phyloP scores from a whole-genome alignment of 2,329 filamentous ascomycete genomes.

The Fusarium xyrophilum region DNA sequence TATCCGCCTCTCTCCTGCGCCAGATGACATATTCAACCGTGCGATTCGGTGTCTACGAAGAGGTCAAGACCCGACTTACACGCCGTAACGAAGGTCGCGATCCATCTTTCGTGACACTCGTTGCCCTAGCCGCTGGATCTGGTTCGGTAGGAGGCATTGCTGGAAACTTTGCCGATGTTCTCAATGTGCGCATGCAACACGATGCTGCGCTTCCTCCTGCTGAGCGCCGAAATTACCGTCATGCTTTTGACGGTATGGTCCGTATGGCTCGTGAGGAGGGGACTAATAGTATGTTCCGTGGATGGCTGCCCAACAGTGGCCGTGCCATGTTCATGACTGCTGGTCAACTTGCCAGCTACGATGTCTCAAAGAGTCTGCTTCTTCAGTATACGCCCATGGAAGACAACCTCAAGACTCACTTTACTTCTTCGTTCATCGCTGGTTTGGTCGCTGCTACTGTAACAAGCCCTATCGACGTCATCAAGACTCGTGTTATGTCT shows the following conservation, averaged over 20 bases:
- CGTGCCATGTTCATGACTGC: slow-evolving; percentile 89
- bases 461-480: slow-evolving; percentile 84
- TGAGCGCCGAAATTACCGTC: slow-evolving; percentile 84
- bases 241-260: slow-evolving; percentile 85
- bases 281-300: slow-evolving; percentile 76
- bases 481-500: slow-evolving; percentile 89
- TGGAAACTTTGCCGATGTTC: slow-evolving; percentile 93
- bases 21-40: slow-evolving; percentile 97
- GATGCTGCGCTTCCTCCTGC: slow-evolving; percentile 76
- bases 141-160: slow-evolving; percentile 88
- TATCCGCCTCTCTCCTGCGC: slow-evolving; percentile 90
- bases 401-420: slow-evolving; percentile 78
- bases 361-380: slow-evolving; percentile 77
- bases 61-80: slow-evolving; percentile 72
- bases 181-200: slow-evolving; percentile 99
- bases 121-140: slow-evolving; percentile 81
- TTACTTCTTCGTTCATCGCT: slow-evolving; percentile 77
- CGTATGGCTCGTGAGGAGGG: slow-evolving; percentile 92
- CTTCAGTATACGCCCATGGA: slow-evolving; percentile 70
- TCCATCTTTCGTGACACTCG: slow-evolving; percentile 76
- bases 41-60: slow-evolving; percentile 95
- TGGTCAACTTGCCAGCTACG: slow-evolving; percentile 83
- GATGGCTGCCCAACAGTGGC: slow-evolving; percentile 81
- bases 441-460: slow-evolving; percentile 85
- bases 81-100: slow-evolving; percentile 57